Evolutionary conservation across 2,329 filamentous ascomycete genomes (phyloP).

Genomic region (Thielaviopsis punctulata): DNA sequence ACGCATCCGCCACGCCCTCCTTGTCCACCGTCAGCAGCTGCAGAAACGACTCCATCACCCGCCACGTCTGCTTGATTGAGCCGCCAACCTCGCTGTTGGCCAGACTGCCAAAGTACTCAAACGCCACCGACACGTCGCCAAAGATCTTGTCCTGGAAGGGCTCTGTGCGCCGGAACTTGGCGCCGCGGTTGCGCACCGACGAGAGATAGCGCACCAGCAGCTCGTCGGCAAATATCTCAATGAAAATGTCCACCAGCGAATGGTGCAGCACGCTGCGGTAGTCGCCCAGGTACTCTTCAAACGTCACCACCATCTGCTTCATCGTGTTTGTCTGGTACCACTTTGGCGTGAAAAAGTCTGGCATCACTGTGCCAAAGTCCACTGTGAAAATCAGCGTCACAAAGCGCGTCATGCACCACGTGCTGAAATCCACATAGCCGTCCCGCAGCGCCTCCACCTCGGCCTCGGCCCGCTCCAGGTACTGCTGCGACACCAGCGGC

Average conservation of each 20-base stretch:
- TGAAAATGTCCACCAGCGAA: constrained; percentile 74
- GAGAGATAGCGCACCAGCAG: constrained; percentile 73
- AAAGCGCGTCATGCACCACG: constrained; percentile 80
- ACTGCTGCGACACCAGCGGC: constrained; percentile 61
- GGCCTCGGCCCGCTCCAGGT: constrained; percentile 54
- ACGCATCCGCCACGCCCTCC: constrained; percentile 55
- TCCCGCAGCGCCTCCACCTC: constrained; percentile 66
- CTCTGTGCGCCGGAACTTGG: constrained; percentile 72
- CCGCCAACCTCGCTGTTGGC: constrained; percentile 51
- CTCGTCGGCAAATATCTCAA: constrained; percentile 85
- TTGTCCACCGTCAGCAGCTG: constrained; percentile 64
- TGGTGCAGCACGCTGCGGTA: constrained; percentile 73
- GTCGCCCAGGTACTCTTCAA: constrained; percentile 86
- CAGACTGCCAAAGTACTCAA: constrained; percentile 67
- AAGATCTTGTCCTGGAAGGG: constrained; percentile 87
- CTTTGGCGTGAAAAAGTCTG: constrained; percentile 74
- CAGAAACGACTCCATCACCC: constrained; percentile 72
- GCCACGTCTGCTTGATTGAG: constrained; percentile 80
- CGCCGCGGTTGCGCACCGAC: constrained; percentile 73
- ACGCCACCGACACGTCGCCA: constrained; percentile 79
- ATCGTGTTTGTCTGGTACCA: constrained; percentile 83
- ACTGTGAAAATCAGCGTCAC: constrained; percentile 74
- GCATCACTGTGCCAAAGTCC: constrained; percentile 70
- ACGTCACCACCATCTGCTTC: constrained; percentile 85
- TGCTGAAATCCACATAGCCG: constrained; percentile 87